Evolutionary conservation across 768 basidiomycete genomes (phyloP), one percentile per base, ranked within the genome.

Genomic region (Gyrodon lividus): DNA sequence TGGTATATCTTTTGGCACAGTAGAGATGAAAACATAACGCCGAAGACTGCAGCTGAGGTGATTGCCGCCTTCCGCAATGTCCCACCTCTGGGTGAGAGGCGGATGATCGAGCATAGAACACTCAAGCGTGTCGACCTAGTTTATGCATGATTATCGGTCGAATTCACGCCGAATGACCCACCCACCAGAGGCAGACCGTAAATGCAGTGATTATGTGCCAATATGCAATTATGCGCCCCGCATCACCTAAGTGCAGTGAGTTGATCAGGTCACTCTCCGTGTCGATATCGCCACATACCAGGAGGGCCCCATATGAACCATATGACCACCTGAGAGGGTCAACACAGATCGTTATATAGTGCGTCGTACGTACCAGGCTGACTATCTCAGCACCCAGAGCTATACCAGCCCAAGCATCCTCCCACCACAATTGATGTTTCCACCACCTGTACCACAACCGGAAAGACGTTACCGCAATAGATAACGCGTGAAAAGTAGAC

Each of bases 131-230:
- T 13, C 9, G 50, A 39, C 52, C 52, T 53, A 37, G 3, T 9
- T 37, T 26, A 37, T 37, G 12, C 35, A 17, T 19, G 17, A n/a
- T n/a, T 31, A 37, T 17, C 17, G n/a, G 6, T 17, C 10, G 35
- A 37, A 10, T 19, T 1, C 6, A 37, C 10, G 17, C 35, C 17
- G 35, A 37, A 34, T 6, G n/a, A 20, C 7, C 22, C 37, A 50
- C 52, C 24, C 23, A 53, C 53, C 53, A 55, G 33, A 55, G 50
- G 14, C 53, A 44, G 28, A 46, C 23, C 8, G 43, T 55, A 7
- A 51, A 55, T 14, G 22, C 22, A 22, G 31, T 19, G 13, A 55
- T 46, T 9, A 51, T 3, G 26, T 39, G 42, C 53, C 50, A 51
- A 41, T 43, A 50, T 8, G 53, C 50, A 17, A 51, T 44, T 17